Percentiles rank a stretch among this genome's conserved stretches.
These are phyloP conservation scores for Macrolepiota fuliginosa DNA, from an alignment of 768 basidiomycete genomes.

Conservation along the genomic window DNA sequence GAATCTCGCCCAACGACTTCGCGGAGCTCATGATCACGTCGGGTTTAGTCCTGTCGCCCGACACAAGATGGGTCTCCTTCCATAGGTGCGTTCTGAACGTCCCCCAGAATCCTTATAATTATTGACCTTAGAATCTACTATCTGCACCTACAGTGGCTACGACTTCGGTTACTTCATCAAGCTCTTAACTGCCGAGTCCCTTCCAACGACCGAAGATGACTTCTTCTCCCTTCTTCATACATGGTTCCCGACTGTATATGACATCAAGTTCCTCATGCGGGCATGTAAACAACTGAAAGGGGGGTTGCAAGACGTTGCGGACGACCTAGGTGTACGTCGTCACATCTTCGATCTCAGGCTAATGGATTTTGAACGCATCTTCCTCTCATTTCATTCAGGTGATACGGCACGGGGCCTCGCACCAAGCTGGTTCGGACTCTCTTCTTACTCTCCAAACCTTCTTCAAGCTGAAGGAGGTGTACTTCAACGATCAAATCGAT, in stretches of 20 bases:
- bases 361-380: neutral
- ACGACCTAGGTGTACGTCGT: slow-evolving; percentile 82
- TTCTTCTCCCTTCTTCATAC: slow-evolving; percentile 85
- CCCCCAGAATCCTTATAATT: neutral
- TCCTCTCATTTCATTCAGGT: slow-evolving; percentile 47
- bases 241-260: slow-evolving; percentile 97
- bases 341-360: neutral
- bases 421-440: slow-evolving; percentile 97
- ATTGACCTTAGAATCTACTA: neutral
- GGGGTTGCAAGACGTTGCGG: slow-evolving; percentile 90
- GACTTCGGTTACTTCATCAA: slow-evolving; percentile 99
- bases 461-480: slow-evolving; percentile 92
- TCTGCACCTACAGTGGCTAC: slow-evolving; percentile 68
- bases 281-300: slow-evolving; percentile 85
- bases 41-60: slow-evolving; percentile 84
- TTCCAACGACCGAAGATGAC: slow-evolving; percentile 84
- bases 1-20: slow-evolving; percentile 91
- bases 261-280: slow-evolving; percentile 97
- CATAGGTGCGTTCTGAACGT: slow-evolving; percentile 71
- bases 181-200: slow-evolving; percentile 78
- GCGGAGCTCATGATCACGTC: slow-evolving; percentile 97
- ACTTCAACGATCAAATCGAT: slow-evolving; percentile 90
- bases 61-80: slow-evolving; percentile 96
- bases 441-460: slow-evolving; percentile 91
- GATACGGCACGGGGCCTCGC: slow-evolving; percentile 83